Evolutionary conservation across 2,329 filamentous ascomycete species (phyloP).

Genomic region (Colletotrichum zoysiae): DNA sequence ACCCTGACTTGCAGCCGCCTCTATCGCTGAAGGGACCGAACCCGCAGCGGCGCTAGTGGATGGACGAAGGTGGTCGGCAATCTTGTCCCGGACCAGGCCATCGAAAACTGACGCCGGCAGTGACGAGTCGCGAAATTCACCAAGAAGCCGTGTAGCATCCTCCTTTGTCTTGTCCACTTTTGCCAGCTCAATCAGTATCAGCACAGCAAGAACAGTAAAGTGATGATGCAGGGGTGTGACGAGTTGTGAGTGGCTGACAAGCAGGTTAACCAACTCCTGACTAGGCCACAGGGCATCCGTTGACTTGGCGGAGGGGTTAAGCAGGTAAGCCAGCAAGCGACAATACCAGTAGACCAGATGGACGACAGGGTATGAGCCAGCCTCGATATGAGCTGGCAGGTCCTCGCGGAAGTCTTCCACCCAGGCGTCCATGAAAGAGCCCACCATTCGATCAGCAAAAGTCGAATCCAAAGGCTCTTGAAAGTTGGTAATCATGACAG

Average conservation of each 20-base stretch:
- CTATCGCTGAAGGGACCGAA: conserved; percentile 54
- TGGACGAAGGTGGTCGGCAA: conserved; percentile 58
- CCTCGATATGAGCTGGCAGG: conserved; percentile 69
- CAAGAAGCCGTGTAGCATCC: conserved; percentile 68
- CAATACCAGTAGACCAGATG: conserved; percentile 79
- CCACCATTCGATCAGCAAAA: conserved; percentile 52
- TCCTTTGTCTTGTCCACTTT: conserved; percentile 67
- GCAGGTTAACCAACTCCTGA: conserved; percentile 68
- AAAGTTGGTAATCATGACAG: conserved; percentile 52
- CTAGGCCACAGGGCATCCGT: conserved; percentile 72
- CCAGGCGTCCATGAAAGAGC: conserved; percentile 65
- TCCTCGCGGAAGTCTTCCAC: conserved; percentile 76
- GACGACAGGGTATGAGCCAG: conserved; percentile 65
- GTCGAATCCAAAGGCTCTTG: conserved; percentile 31
- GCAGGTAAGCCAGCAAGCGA: conserved; percentile 72
- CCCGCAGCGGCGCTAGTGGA: conserved; percentile 43
- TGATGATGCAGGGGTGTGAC: conserved; percentile 76
- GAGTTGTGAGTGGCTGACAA: conserved; percentile 66
- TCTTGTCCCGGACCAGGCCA: conserved; percentile 62
- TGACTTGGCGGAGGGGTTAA: conserved; percentile 67
- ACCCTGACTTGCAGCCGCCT: conserved; percentile 62
- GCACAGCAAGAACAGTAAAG: conserved; percentile 69
- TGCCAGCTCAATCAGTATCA: conserved; percentile 72
- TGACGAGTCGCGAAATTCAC: conserved; percentile 63
- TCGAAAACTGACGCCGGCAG: conserved; percentile 68